Evolutionary conservation across 2,329 filamentous ascomycete species (phyloP).

Genomic region (Capronia americana): DNA sequence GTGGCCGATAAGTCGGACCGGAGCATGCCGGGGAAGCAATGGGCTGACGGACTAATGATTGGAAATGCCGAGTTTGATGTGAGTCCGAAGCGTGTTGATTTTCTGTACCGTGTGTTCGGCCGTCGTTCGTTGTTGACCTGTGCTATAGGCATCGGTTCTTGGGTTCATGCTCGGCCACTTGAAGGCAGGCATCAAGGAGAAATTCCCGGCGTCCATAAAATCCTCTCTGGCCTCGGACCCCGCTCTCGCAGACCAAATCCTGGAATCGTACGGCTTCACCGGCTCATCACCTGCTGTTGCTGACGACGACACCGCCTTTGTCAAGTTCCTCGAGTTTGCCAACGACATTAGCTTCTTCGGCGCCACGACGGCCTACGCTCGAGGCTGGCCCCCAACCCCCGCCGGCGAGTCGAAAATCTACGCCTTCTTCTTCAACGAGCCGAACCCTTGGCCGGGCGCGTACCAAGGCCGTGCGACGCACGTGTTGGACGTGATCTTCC

Average conservation of each 20-base stretch:
- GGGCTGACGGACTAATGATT: constrained; percentile 56
- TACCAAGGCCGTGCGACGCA: constrained; percentile 51
- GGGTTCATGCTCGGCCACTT: constrained; percentile 28
- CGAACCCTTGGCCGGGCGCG: constrained; percentile 55
- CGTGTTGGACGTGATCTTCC: constrained; percentile 54
- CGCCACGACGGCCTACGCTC: constrained; percentile 51
- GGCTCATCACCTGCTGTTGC: constrained; percentile 34
- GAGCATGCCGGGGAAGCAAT: constrained; percentile 50
- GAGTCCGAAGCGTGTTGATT: constrained; percentile 34
- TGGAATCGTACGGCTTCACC: constrained; percentile 51
- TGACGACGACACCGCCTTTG: constrained; percentile 51
- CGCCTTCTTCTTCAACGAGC: constrained; percentile 56
- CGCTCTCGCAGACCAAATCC: constrained; percentile 40
- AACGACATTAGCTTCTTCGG: constrained; percentile 57
- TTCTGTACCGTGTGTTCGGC: neutral
- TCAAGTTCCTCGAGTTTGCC: constrained; percentile 51
- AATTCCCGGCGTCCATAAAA: constrained; percentile 28
- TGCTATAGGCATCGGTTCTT: constrained; percentile 24
- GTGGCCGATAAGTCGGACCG: constrained; percentile 39
- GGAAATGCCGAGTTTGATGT: constrained; percentile 58
- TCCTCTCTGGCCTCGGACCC: constrained; percentile 37
- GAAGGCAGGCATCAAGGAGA: constrained; percentile 27
- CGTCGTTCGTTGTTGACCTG: neutral
- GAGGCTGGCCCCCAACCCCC: constrained; percentile 42
- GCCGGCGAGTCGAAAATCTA: constrained; percentile 40